phyloP scores from a whole-genome alignment of 345 rosid species.

The Syzygium grande region DNA sequence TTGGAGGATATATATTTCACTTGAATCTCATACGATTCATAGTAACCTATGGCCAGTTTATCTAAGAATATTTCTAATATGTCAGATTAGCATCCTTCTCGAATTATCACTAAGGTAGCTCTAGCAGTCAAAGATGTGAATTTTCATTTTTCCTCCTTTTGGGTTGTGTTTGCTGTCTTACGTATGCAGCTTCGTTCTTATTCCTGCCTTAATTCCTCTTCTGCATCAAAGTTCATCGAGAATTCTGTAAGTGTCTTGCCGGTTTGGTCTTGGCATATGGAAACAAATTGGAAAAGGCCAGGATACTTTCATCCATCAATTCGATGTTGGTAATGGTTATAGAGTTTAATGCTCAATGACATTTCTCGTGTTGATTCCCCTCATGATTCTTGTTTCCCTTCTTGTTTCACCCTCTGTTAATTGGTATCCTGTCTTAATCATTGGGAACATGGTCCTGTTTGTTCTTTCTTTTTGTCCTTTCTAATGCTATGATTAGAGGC shows the following conservation, averaged over 20 bases:
- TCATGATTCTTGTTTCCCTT: not conserved
- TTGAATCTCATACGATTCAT: not conserved
- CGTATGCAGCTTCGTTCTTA: not conserved
- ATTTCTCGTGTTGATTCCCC: not conserved
- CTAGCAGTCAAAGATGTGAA: not conserved
- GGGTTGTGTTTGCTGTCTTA: not conserved
- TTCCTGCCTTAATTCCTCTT: not conserved
- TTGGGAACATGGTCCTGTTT: not conserved
- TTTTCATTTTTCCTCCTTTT: not conserved
- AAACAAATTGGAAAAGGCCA: not conserved
- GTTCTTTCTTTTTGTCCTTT: not conserved
- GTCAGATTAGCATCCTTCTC: not conserved
- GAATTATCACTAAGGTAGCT: not conserved
- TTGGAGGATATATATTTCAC: not conserved
- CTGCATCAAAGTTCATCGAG: not conserved
- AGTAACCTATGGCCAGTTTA: not conserved
- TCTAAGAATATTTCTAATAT: not conserved
- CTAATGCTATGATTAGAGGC: not conserved
- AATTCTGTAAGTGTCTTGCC: not conserved
- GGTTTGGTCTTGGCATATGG: not conserved
- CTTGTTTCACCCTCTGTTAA: not conserved
- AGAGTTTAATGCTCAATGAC: not conserved
- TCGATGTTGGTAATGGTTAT: not conserved
- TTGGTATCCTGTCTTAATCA: not conserved
- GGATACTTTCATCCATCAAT: not conserved